A percentile compares a stretch with the other conserved stretches of the same genome.
phyloP scores from a whole-genome alignment of 768 basidiomycete species.

The Phylloporus arenicola region DNA sequence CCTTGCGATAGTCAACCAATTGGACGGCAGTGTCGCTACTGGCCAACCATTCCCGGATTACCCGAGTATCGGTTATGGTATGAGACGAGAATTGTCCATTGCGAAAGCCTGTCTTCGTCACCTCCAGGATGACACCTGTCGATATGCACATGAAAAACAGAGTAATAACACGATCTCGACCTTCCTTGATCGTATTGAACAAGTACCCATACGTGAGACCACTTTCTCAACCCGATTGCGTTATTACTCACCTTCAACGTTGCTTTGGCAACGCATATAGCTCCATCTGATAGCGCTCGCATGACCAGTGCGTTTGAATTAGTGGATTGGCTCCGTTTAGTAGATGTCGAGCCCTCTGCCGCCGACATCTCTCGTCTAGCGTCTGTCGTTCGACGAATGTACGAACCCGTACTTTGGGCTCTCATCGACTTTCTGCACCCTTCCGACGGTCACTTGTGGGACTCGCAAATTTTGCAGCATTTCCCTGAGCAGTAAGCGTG shows the following conservation, averaged over 20 bases:
- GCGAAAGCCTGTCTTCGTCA: constrained; percentile 34
- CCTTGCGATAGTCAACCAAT: constrained; percentile 27
- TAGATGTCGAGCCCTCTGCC: constrained; percentile 30
- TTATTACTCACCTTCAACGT: background rate
- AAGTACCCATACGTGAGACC: constrained; percentile 43
- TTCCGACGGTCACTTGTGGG: constrained; percentile 39
- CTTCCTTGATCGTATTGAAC: constrained; percentile 43
- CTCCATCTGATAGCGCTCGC: constrained; percentile 31
- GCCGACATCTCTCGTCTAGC: constrained; percentile 40
- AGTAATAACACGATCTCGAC: constrained; percentile 26
- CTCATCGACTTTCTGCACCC: constrained; percentile 45
- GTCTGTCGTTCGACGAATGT: constrained; percentile 35
- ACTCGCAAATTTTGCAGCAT: constrained; percentile 14
- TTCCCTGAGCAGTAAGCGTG: constrained; percentile 27
- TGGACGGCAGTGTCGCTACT: constrained; percentile 32
- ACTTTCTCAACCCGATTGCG: background rate
- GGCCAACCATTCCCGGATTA: constrained; percentile 32
- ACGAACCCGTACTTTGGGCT: constrained; percentile 38
- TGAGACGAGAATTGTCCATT: constrained; percentile 43
- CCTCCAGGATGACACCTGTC: constrained; percentile 14
- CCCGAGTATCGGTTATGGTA: constrained; percentile 34
- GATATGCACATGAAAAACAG: background rate
- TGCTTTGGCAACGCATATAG: constrained; percentile 26
- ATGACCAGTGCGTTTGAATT: constrained; percentile 46
- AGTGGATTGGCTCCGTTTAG: constrained; percentile 59